These are phyloP conservation scores for Lotus japonicus DNA, from an alignment of 306 rosid genomes.

Conservation along the genomic window DNA sequence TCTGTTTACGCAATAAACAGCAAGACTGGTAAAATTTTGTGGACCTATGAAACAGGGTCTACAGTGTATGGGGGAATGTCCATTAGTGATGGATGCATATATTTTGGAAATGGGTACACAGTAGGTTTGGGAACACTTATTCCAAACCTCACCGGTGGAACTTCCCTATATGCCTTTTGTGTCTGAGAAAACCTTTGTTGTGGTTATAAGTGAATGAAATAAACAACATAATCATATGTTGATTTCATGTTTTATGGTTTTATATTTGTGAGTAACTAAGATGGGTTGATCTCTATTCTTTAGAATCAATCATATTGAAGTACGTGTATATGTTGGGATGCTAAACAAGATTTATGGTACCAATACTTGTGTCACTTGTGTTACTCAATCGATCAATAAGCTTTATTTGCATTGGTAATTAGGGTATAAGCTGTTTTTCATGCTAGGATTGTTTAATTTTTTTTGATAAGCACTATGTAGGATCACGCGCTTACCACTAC, in stretches of 20 bases:
- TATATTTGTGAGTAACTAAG: no score
- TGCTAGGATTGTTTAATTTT: no score
- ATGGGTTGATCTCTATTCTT: not conserved
- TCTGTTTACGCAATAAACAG: conserved; percentile 42
- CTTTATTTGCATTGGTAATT: no score
- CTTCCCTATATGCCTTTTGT: conserved; percentile 17
- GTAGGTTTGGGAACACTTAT: not conserved
- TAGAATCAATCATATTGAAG: not conserved
- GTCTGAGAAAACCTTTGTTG: not conserved
- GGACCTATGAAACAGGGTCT: conserved; percentile 47
- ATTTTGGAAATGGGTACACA: conserved; percentile 48
- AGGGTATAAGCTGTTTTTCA: no score
- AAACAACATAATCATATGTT: not conserved
- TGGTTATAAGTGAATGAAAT: not conserved
- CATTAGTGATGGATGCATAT: conserved; percentile 51
- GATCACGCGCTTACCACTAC: no score
- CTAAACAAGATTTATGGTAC: no score
- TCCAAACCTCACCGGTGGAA: not conserved
- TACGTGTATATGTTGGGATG: no score
- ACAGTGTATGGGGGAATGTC: conserved; percentile 49
- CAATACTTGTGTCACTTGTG: no score
- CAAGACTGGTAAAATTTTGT: conserved; percentile 31
- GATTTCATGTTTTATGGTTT: no score
- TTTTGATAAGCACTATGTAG: no score
- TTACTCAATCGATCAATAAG: no score